These are phyloP conservation scores for Castanea crenata DNA, from an alignment of 306 rosid genomes.

Conservation along the genomic window DNA sequence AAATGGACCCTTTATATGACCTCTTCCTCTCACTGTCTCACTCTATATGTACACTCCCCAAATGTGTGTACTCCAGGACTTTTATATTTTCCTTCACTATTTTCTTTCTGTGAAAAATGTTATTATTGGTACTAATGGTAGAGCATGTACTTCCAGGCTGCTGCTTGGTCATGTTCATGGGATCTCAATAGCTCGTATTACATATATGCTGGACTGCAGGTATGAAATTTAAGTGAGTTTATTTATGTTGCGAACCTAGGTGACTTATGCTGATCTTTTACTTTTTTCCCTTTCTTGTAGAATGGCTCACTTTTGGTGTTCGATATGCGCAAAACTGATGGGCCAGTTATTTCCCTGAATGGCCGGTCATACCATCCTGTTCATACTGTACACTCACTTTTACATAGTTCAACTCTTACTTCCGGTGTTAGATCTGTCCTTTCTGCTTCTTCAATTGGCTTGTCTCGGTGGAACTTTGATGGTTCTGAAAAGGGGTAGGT, in stretches of 20 bases:
- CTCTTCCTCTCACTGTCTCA: neutral
- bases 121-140: neutral
- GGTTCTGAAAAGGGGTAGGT: conserved; percentile 70
- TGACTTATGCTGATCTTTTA: conserved; percentile 23
- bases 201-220: conserved; percentile 90
- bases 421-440: conserved; percentile 48
- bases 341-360: conserved; percentile 56
- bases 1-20: neutral
- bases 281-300: conserved; percentile 38
- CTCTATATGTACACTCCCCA: neutral
- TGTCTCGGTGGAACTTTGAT: conserved; percentile 70
- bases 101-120: neutral
- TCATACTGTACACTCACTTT: conserved; percentile 71
- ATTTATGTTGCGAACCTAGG: conserved; percentile 4
- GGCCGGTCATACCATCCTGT: conserved; percentile 75
- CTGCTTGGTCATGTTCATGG: conserved; percentile 98
- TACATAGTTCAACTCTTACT: conserved; percentile 42
- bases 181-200: conserved; percentile 56
- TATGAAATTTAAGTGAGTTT: conserved; percentile 27
- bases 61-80: neutral
- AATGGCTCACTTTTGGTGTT: conserved; percentile 78
- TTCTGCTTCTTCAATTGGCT: conserved; percentile 83
- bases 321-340: conserved; percentile 75
- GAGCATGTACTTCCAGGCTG: conserved; percentile 43
- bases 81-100: neutral